Evolutionary conservation across 2,329 filamentous ascomycete species (phyloP).

Genomic region (Thelonectria rubi): DNA sequence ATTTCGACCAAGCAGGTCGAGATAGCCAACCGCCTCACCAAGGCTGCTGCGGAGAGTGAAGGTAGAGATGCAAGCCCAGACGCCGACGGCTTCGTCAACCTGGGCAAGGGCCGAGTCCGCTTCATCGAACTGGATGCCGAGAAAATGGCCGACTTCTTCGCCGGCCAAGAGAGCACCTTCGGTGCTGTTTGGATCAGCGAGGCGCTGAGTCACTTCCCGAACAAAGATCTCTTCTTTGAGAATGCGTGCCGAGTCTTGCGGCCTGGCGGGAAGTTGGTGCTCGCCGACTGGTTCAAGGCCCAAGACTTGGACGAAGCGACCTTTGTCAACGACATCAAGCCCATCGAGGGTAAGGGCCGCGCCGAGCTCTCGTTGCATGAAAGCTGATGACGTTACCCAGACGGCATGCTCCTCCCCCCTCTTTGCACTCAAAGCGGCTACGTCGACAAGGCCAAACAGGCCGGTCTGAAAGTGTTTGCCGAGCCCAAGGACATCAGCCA

Average conservation of each 20-base stretch:
- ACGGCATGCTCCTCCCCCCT: slow-evolving; percentile 68
- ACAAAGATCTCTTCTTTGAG: slow-evolving; percentile 66
- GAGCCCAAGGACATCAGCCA: slow-evolving; percentile 65
- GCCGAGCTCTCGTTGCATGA: not conserved
- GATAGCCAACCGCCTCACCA: slow-evolving; percentile 62
- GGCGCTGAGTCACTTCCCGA: slow-evolving; percentile 67
- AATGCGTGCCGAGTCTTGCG: slow-evolving; percentile 61
- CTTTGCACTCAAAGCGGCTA: slow-evolving; percentile 64
- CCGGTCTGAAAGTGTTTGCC: slow-evolving; percentile 56
- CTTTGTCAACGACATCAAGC: slow-evolving; percentile 63
- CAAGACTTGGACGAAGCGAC: slow-evolving; percentile 55
- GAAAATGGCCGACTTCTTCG: slow-evolving; percentile 65
- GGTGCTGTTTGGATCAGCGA: slow-evolving; percentile 71
- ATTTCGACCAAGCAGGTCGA: slow-evolving; percentile 68
- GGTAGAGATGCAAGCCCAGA: slow-evolving; percentile 42
- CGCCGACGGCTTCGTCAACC: slow-evolving; percentile 47
- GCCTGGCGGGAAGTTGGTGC: slow-evolving; percentile 60
- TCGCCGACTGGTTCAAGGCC: slow-evolving; percentile 70
- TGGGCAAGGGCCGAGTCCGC: slow-evolving; percentile 58
- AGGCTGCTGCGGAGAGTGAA: slow-evolving; percentile 24
- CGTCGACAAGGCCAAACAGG: slow-evolving; percentile 57
- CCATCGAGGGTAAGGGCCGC: slow-evolving; percentile 60
- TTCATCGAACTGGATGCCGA: slow-evolving; percentile 70
- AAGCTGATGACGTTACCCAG: slow-evolving; percentile 41
- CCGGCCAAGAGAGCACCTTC: slow-evolving; percentile 51